These are phyloP conservation scores for Emergomyces pasteurianus DNA, from an alignment of 2,329 filamentous ascomycete genomes.

Conservation along the genomic window DNA sequence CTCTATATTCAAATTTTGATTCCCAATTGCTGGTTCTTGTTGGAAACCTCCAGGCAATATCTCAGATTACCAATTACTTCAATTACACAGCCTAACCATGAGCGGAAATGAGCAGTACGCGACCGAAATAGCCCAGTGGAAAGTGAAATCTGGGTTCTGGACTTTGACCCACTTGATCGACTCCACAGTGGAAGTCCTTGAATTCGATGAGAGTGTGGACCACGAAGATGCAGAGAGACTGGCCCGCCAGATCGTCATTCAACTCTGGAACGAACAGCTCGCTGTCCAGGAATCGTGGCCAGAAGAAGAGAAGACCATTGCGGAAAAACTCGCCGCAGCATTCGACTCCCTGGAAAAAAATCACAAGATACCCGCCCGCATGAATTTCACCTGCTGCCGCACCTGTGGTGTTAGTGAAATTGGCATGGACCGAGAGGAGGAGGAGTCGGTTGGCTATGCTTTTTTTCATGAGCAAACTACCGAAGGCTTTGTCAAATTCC, in stretches of 20 bases:
- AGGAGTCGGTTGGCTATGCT: background rate
- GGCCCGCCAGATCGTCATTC: background rate
- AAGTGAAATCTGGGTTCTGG: background rate
- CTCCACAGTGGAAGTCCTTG: background rate
- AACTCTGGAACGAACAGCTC: background rate
- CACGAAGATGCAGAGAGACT: background rate
- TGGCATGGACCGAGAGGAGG: background rate
- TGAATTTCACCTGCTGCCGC: background rate
- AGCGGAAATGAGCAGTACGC: background rate
- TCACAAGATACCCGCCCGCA: background rate
- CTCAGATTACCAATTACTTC: background rate
- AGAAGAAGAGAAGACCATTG: background rate
- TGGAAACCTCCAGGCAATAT: background rate
- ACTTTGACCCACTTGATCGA: background rate
- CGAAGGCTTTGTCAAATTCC: background rate
- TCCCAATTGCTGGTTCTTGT: background rate
- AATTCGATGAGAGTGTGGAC: background rate
- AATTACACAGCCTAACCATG: background rate
- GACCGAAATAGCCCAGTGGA: background rate
- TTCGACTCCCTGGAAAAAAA: background rate
- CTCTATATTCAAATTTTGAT: background rate
- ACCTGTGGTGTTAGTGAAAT: background rate
- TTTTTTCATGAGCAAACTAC: conserved; percentile 1
- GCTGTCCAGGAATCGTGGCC: background rate
- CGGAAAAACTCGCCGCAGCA: background rate